Evolutionary conservation across 163 green algal species (phyloP).

Genomic region (Coccomyxa subellipsoidea): DNA sequence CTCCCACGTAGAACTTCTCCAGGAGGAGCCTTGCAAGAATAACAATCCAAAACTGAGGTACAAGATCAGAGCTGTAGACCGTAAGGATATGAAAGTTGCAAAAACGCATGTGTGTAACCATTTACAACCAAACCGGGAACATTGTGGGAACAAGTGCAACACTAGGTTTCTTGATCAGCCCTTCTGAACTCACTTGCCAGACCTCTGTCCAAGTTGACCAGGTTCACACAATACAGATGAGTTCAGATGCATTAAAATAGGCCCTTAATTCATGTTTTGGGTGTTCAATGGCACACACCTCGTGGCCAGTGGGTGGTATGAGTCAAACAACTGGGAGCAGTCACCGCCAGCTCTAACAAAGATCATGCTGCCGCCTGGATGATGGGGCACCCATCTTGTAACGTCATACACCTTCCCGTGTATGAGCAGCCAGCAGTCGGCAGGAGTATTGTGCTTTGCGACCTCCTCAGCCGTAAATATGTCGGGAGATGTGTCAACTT

Average conservation of each 20-base stretch:
- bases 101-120: background rate
- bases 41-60: background rate
- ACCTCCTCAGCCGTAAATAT: constrained; percentile 18
- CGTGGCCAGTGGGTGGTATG: constrained; percentile 46
- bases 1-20: constrained; percentile 57
- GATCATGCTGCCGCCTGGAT: constrained; percentile 57
- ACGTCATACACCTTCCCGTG: constrained; percentile 43
- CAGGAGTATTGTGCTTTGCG: constrained; percentile 22
- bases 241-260: background rate
- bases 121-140: background rate
- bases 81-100: background rate
- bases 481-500: background rate
- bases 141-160: background rate
- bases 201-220: background rate
- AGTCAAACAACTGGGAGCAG: constrained; percentile 60
- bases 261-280: background rate
- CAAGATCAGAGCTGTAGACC: background rate
- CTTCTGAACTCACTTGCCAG: background rate
- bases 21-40: constrained; percentile 35
- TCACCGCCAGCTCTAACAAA: constrained; percentile 49
- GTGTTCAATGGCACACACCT: constrained; percentile 8
- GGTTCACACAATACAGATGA: background rate
- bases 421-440: constrained; percentile 44
- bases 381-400: constrained; percentile 37
- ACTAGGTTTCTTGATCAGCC: background rate